Conservation (phyloP, 108 stramenopile genomes). For the Discostella pseudostelligera region DNA sequence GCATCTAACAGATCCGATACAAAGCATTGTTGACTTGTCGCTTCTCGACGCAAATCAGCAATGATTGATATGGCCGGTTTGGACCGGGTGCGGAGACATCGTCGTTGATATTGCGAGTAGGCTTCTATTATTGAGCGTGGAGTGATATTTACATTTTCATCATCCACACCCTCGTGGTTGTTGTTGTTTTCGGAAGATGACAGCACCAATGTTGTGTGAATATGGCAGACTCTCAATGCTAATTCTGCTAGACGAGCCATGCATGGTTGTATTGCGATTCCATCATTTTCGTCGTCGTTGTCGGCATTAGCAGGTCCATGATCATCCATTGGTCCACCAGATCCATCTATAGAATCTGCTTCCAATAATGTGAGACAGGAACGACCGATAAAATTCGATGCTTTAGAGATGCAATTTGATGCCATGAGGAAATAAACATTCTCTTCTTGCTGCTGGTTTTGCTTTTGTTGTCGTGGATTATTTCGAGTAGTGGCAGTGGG, state of each 20-base stretch:
- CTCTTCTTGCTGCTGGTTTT: conserved; percentile 6
- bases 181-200: background rate
- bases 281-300: background rate
- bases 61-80: conserved; percentile 66
- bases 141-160: conserved; percentile 21
- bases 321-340: conserved; percentile 25
- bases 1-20: conserved; percentile 43
- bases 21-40: conserved; percentile 33
- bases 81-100: conserved; percentile 64
- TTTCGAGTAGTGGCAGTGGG: background rate
- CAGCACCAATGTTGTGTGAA: conserved; percentile 28
- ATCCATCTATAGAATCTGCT: conserved; percentile 23
- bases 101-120: conserved; percentile 68
- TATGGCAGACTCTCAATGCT: conserved; percentile 43
- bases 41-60: conserved; percentile 51
- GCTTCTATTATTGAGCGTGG: conserved; percentile 31
- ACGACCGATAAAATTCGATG: conserved; percentile 21
- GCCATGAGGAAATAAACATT: conserved; percentile 47
- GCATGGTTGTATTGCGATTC: conserved; percentile 28
- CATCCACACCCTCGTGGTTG: conserved; percentile 20
- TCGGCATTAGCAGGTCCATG: background rate
- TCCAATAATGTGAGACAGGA: conserved; percentile 30
- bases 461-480: background rate
- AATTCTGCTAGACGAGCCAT: conserved; percentile 71
- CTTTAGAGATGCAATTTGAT: conserved; percentile 37